phyloP scores from a whole-genome alignment of 805 yeast species.

The Candida hispaniensis region DNA sequence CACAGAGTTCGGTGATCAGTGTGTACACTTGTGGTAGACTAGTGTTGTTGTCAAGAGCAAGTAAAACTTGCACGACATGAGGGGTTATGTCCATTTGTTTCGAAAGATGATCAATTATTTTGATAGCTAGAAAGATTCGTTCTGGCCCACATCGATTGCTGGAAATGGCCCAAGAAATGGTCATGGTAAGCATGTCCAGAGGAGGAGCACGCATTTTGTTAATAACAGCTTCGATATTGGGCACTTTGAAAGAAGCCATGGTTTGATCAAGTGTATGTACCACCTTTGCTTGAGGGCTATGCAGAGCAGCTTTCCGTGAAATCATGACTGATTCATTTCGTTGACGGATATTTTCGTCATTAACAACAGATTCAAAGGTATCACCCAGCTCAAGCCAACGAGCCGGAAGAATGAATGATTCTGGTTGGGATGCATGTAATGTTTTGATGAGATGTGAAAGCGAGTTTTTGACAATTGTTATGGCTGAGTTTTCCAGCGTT shows the following conservation, averaged over 20 bases:
- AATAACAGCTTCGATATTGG: slow-evolving; percentile 20
- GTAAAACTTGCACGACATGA: slow-evolving; percentile 6
- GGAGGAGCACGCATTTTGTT: slow-evolving; percentile 25
- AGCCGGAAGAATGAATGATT: slow-evolving; percentile 29
- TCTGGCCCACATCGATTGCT: slow-evolving; percentile 19
- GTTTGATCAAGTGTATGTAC: slow-evolving; percentile 4
- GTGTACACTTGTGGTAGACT: slow-evolving; percentile 28
- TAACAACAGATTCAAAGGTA: slow-evolving; percentile 20
- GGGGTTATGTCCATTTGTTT: slow-evolving; percentile 7
- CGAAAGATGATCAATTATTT: slow-evolving; percentile 17
- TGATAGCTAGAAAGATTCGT: slow-evolving; percentile 21
- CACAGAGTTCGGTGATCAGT: slow-evolving; percentile 42
- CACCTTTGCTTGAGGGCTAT: not conserved
- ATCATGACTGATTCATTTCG: slow-evolving; percentile 21
- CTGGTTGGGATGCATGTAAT: slow-evolving; percentile 22
- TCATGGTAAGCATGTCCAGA: not conserved
- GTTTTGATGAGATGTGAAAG: slow-evolving; percentile 20
- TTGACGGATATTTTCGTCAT: slow-evolving; percentile 17
- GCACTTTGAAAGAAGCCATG: too few relatives aligned
- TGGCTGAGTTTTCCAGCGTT: slow-evolving; percentile 20
- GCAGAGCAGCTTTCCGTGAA: not conserved
- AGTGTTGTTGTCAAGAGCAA: slow-evolving; percentile 3
- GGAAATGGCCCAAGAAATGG: slow-evolving; percentile 24
- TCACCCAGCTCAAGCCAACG: slow-evolving; percentile 25
- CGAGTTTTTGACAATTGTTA: slow-evolving; percentile 18